Conservation (phyloP, 202 grass and related monocot genomes). For the Tripidium arundinaceum region DNA sequence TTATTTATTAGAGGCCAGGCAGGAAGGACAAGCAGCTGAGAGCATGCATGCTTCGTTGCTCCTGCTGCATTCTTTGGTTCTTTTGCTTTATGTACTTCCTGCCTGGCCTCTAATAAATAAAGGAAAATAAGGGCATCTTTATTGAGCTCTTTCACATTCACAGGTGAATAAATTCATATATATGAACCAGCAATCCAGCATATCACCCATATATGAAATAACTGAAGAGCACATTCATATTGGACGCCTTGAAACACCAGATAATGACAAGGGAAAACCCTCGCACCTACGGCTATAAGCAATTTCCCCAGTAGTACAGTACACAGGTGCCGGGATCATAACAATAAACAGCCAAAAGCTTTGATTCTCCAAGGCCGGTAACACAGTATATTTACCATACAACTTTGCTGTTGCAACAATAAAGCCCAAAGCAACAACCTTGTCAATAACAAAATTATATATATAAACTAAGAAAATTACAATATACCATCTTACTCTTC, state of each 20-base stretch:
- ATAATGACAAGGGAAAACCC: no score
- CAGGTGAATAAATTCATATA: background rate
- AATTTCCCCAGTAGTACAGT: no score
- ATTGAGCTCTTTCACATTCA: background rate
- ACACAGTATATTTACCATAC: slow-evolving; percentile 45
- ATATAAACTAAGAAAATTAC: slow-evolving; percentile 38
- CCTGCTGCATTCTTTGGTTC: background rate
- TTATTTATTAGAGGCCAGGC: background rate
- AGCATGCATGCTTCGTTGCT: background rate
- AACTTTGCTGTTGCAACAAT: slow-evolving; percentile 44
- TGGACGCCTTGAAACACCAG: no score
- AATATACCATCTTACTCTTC: slow-evolving; percentile 37
- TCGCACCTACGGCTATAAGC: no score
- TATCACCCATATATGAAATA: background rate
- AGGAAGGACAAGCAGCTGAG: background rate
- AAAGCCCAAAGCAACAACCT: slow-evolving; percentile 30
- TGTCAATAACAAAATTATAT: slow-evolving; percentile 30
- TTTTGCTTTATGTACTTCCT: background rate
- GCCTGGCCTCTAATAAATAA: background rate
- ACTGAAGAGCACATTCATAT: background rate
- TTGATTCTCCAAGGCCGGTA: no score
- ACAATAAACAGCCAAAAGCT: no score
- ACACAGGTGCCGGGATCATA: no score
- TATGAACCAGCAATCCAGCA: background rate
- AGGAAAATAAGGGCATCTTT: background rate